Conservation (phyloP, 768 basidiomycete species). For the Lentinus brumalis region DNA sequence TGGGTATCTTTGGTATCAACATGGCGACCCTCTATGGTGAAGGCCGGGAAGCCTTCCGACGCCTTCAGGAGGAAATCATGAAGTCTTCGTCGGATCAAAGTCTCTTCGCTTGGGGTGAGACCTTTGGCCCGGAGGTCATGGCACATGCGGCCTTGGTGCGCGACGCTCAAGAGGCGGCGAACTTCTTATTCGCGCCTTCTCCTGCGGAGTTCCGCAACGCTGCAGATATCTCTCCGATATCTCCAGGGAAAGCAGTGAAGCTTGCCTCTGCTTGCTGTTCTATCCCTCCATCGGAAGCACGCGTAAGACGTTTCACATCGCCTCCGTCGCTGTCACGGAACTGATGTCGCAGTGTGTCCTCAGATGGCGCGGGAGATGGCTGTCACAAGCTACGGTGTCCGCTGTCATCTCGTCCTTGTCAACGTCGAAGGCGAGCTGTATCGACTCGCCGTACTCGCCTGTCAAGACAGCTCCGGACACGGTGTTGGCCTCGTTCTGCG, state of each 20-base stretch:
- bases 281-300: not conserved
- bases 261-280: not conserved
- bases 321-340: no score
- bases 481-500: not conserved
- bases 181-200: not conserved
- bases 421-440: not conserved
- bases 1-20: conserved; percentile 7
- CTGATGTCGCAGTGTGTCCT: no score
- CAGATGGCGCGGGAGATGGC: not conserved
- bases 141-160: not conserved
- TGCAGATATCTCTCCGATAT: no score
- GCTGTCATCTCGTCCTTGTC: not conserved
- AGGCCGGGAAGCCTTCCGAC: conserved; percentile 1
- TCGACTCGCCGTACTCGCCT: not conserved
- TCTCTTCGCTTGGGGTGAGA: conserved; percentile 2
- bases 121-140: not conserved
- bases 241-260: no score
- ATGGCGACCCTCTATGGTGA: conserved; percentile 12
- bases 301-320: no score
- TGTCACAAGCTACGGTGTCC: not conserved
- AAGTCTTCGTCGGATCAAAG: not conserved
- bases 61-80: conserved; percentile 9
- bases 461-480: not conserved
- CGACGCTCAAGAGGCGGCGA: not conserved
- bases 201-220: not conserved